phyloP scores from a whole-genome alignment of 371 early-diverging fungal species.

The Mortierella sp. region DNA sequence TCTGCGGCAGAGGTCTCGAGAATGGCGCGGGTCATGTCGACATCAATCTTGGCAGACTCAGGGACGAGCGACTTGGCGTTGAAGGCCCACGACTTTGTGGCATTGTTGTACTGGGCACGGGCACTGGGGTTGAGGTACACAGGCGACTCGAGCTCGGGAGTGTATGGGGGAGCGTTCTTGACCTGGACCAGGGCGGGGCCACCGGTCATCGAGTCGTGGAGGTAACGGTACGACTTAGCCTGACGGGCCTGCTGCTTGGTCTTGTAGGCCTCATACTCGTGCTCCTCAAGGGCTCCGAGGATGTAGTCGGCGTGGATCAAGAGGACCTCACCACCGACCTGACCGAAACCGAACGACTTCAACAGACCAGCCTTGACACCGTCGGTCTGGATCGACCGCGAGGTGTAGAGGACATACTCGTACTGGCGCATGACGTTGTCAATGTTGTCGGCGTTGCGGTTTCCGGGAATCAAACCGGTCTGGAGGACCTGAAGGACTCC shows the following conservation, averaged over 20 bases:
- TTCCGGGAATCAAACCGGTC: conserved; percentile 94
- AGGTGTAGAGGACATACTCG: conserved; percentile 90
- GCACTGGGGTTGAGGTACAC: conserved; percentile 95
- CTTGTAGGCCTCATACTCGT: conserved; percentile 81
- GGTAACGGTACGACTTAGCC: conserved; percentile 90
- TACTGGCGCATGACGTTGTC: conserved; percentile 85
- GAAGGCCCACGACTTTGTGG: conserved; percentile 83
- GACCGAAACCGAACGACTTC: conserved; percentile 98
- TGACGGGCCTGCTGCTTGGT: conserved; percentile 82
- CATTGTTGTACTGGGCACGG: conserved; percentile 86
- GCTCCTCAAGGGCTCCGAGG: conserved; percentile 82
- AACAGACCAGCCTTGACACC: conserved; percentile 95
- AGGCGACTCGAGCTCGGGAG: conserved; percentile 83
- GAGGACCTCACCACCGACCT: conserved; percentile 95
- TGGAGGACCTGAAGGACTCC: conserved; percentile 91
- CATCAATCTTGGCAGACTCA: conserved; percentile 62
- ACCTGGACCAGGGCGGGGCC: conserved; percentile 89
- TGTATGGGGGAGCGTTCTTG: conserved; percentile 93
- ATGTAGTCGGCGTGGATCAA: conserved; percentile 95
- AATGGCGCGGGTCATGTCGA: conserved; percentile 73
- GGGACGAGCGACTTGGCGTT: conserved; percentile 62
- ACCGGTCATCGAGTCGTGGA: conserved; percentile 94
- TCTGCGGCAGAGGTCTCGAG: conserved; percentile 71
- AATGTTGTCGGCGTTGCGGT: conserved; percentile 97
- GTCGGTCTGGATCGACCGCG: conserved; percentile 90